Evolutionary conservation across 192 early-diverging fungal species (phyloP).

Genomic region (Bifiguratus adelaidae): DNA sequence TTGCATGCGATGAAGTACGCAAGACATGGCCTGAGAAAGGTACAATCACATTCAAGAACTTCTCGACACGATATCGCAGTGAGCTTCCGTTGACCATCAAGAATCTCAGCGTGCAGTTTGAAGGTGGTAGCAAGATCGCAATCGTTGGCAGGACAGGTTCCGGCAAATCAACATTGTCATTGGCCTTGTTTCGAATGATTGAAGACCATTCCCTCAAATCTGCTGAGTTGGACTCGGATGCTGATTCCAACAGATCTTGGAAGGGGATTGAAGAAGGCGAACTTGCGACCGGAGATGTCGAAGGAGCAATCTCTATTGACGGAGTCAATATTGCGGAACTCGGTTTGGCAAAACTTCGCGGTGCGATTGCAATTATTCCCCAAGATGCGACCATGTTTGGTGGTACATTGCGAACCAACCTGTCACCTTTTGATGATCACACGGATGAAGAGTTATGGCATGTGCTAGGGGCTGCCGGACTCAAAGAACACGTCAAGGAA

Average conservation of each 20-base stretch:
- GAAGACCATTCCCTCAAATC: conserved; percentile 50
- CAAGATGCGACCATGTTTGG: conserved; percentile 7
- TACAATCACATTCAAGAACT: conserved; percentile 60
- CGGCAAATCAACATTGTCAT: conserved; percentile 60
- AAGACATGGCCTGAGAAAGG: conserved; percentile 78
- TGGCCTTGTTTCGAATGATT: conserved; percentile 76
- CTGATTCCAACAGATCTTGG: neutral
- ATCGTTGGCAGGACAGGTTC: conserved; percentile 37
- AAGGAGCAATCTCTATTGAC: neutral
- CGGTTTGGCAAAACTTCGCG: neutral
- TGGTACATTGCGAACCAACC: conserved; percentile 49
- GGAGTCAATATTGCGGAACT: neutral
- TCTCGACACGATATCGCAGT: conserved; percentile 71
- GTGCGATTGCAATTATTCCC: conserved; percentile 4
- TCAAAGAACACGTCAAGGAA: conserved; percentile 35
- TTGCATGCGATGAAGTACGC: too few relatives aligned
- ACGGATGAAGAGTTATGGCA: conserved; percentile 68
- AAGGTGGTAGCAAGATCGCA: conserved; percentile 22
- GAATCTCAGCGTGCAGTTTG: conserved; percentile 26
- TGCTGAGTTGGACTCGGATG: too few relatives aligned
- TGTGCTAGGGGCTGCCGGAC: conserved; percentile 39
- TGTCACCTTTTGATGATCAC: conserved; percentile 79
- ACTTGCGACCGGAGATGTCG: neutral
- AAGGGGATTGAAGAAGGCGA: neutral
- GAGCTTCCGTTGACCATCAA: conserved; percentile 71